These are phyloP conservation scores for Rubia peregrina DNA, from an alignment of 305 asterid genomes.

Conservation along the genomic window DNA sequence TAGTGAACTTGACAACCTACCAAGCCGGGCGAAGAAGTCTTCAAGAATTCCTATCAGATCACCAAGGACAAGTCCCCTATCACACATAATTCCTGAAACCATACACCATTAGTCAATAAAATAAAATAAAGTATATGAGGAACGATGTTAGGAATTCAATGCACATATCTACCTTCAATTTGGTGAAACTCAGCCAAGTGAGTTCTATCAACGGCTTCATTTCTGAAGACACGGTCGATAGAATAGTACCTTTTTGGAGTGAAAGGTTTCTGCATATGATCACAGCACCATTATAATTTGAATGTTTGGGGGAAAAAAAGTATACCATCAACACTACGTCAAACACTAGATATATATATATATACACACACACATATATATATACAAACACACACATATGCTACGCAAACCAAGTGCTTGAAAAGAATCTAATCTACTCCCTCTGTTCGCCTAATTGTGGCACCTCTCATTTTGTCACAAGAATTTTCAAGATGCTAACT, in stretches of 20 bases:
- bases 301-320: neutral
- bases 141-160: neutral
- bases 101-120: neutral
- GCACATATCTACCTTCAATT: slow-evolving; percentile 4
- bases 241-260: slow-evolving; percentile 83
- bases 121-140: neutral
- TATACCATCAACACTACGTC: neutral
- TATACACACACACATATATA: too few species aligned
- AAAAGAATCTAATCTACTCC: too few species aligned
- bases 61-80: slow-evolving; percentile 87
- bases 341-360: too few species aligned
- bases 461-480: too few species aligned
- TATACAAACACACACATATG: too few species aligned
- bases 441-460: too few species aligned
- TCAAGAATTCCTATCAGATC: slow-evolving; percentile 86
- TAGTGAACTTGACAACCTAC: neutral
- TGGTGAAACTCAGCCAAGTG: slow-evolving; percentile 99
- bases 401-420: too few species aligned
- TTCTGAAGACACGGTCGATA: slow-evolving; percentile 93
- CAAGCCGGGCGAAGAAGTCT: slow-evolving; percentile 79
- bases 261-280: slow-evolving; percentile 39
- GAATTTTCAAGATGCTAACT: too few species aligned
- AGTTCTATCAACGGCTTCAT: slow-evolving; percentile 96
- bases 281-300: neutral
- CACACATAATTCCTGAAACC: slow-evolving; percentile 48